Percentiles rank a stretch among this genome's conserved stretches.
Conservation (phyloP, 306 rosid genomes). For the Parietaria judaica region DNA sequence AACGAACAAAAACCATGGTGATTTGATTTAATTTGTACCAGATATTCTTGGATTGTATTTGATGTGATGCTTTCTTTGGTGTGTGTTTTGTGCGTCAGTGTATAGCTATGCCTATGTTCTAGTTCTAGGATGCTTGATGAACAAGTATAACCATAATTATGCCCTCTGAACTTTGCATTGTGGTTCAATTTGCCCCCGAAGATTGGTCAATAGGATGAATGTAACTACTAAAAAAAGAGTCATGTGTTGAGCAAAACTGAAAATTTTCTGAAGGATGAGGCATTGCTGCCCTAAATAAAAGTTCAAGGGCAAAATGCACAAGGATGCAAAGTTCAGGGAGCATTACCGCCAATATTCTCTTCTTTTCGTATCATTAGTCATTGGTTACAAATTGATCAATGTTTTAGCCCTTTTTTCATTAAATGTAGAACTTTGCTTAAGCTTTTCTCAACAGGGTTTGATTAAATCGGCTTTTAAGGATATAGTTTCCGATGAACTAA, state of each 20-base stretch:
- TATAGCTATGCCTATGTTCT: not conserved
- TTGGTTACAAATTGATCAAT: not conserved
- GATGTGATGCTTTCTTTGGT: not conserved
- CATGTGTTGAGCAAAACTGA: too few species aligned
- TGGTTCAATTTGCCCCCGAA: too few species aligned
- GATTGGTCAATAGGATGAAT: too few species aligned
- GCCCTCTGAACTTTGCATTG: too few species aligned
- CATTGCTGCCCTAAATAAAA: too few species aligned
- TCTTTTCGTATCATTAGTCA: not conserved
- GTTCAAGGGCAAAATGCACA: too few species aligned
- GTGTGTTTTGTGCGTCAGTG: not conserved
- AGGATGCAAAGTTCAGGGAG: not conserved
- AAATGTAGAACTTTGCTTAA: not conserved
- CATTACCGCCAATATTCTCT: not conserved
- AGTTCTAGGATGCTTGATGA: too few species aligned
- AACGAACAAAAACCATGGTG: too few species aligned
- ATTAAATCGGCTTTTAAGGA: conserved; percentile 39
- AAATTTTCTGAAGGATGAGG: too few species aligned
- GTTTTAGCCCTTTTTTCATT: not conserved
- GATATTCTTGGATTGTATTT: not conserved
- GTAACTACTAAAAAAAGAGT: too few species aligned
- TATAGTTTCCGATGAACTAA: conserved; percentile 63
- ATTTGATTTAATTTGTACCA: not conserved
- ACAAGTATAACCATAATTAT: too few species aligned
- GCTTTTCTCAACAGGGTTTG: conserved; percentile 33